Conservation (phyloP, 768 basidiomycete genomes). For the Agrocybe chaxingu region DNA sequence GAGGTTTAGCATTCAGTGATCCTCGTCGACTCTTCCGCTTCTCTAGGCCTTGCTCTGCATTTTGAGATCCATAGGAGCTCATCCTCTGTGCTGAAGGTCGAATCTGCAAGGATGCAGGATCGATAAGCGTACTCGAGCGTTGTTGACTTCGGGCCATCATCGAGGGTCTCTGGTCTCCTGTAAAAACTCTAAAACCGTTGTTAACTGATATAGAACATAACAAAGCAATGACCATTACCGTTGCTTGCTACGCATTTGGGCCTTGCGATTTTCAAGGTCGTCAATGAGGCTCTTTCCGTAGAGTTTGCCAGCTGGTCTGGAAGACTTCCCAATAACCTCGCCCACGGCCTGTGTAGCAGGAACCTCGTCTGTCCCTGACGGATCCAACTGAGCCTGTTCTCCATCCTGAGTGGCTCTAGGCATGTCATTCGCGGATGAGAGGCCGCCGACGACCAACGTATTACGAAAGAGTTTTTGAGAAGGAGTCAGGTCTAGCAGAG, state of each 20-base stretch:
- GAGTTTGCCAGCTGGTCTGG: slow-evolving; percentile 74
- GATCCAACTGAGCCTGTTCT: slow-evolving; percentile 60
- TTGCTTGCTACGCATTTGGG: slow-evolving; percentile 77
- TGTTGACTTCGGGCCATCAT: slow-evolving; percentile 81
- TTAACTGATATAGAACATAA: neutral
- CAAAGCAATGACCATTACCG: slow-evolving; percentile 45
- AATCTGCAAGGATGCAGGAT: slow-evolving; percentile 55
- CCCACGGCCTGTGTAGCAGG: slow-evolving; percentile 23
- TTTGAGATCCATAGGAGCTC: slow-evolving; percentile 40
- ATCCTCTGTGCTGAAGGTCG: slow-evolving; percentile 45
- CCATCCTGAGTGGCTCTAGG: slow-evolving; percentile 78
- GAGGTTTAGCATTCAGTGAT: slow-evolving; percentile 57
- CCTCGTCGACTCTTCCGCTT: slow-evolving; percentile 35
- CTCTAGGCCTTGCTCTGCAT: slow-evolving; percentile 7
- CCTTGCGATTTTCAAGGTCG: slow-evolving; percentile 80
- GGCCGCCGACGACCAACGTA: slow-evolving; percentile 62
- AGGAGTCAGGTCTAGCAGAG: slow-evolving; percentile 65
- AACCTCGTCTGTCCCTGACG: slow-evolving; percentile 34
- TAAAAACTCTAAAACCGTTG: slow-evolving; percentile 62
- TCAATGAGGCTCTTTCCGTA: slow-evolving; percentile 91
- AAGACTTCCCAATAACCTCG: slow-evolving; percentile 32
- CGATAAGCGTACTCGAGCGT: slow-evolving; percentile 69
- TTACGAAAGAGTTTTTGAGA: slow-evolving; percentile 88
- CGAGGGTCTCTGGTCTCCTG: slow-evolving; percentile 83
- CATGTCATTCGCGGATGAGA: slow-evolving; percentile 53